Base-by-base conservation (phyloP, 2,329 filamentous ascomycete genomes). In the Sporothrix sp. region DNA sequence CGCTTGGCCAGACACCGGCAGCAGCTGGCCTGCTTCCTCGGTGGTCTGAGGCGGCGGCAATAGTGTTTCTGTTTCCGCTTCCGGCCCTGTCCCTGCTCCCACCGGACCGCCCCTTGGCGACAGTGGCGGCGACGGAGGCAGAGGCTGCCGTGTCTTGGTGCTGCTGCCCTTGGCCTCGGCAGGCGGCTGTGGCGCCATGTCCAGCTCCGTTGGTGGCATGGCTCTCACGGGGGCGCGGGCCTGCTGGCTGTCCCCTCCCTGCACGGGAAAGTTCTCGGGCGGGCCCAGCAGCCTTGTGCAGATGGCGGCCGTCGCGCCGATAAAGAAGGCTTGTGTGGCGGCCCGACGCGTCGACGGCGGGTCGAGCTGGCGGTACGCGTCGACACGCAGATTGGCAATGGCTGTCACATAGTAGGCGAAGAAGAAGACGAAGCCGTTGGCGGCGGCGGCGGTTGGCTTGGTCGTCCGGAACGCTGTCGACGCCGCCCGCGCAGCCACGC, bases 351-450 rank as follows among this genome's bases (percentile, higher is more conserved):
- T 23, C 6, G 14, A 37, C 7, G 16, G 27, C 18, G 16, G 4
- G 18, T 32, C 47, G 16, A n/a, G 13, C 28, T 45, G 35, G n/a
- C 37, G 16, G 32, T 57, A 30, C 46, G 48, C 14, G 32, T 37
- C 28, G 10, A 21, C 33, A 20, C 36, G 40, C 8, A 35, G 61
- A 62, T 38, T 61, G 52, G 21, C 66, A 63, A 50, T 71, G 61
- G 58, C 68, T 69, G 56, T 56, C 85, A 45, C 32, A 16, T 51
- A 53, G 67, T 95, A 94, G 52, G 86, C 83, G 16, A 91, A 74
- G 68, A 94, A 94, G 71, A 94, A 94, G 47, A 94, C 72, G 62
- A 93, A 91, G 51, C 84, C 86, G 68, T 93, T 87, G 27, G 79
- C 74, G 20, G 60, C 58, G 35, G 62, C 58, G 13, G 66, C 39